phyloP scores from a whole-genome alignment of 1,284 basidiomycete species.

The Trametes hirsuta region DNA sequence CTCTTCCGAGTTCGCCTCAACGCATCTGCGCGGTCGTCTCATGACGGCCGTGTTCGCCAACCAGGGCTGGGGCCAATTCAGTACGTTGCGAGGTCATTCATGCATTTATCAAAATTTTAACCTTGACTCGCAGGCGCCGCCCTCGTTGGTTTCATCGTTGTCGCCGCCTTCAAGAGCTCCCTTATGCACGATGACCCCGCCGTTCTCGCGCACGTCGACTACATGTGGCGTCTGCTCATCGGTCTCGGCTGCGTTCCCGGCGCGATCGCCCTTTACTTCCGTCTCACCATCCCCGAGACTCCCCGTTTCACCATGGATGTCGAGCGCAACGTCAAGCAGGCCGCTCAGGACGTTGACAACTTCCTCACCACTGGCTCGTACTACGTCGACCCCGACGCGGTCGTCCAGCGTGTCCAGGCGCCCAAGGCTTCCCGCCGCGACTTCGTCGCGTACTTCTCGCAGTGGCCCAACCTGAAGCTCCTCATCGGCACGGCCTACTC shows the following conservation, averaged over 20 bases:
- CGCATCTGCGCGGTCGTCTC: slow-evolving; percentile 55
- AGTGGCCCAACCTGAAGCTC: slow-evolving; percentile 65
- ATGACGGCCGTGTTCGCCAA: slow-evolving; percentile 60
- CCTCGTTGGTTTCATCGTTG: slow-evolving; percentile 59
- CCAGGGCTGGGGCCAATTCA: slow-evolving; percentile 59
- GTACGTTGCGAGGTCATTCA: slow-evolving; percentile 33
- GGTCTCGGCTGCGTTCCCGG: slow-evolving; percentile 74
- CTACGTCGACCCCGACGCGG: slow-evolving; percentile 58
- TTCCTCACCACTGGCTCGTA: slow-evolving; percentile 60
- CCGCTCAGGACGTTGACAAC: slow-evolving; percentile 66
- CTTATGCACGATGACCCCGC: slow-evolving; percentile 44
- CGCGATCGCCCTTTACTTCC: slow-evolving; percentile 72
- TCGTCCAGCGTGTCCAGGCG: slow-evolving; percentile 60
- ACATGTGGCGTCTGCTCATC: slow-evolving; percentile 71
- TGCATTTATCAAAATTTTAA: slow-evolving; percentile 3
- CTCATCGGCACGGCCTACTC: slow-evolving; percentile 54
- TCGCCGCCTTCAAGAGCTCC: slow-evolving; percentile 56
- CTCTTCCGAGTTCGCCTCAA: slow-evolving; percentile 65
- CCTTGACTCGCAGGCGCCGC: slow-evolving; percentile 41
- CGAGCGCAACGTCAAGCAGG: slow-evolving; percentile 80
- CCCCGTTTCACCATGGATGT: slow-evolving; percentile 91
- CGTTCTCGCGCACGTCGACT: slow-evolving; percentile 54
- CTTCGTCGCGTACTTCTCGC: slow-evolving; percentile 62
- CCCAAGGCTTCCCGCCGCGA: slow-evolving; percentile 68
- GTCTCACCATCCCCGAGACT: slow-evolving; percentile 78